Evolutionary conservation across 768 basidiomycete genomes (phyloP).

Genomic region (Amanita rubescens): DNA sequence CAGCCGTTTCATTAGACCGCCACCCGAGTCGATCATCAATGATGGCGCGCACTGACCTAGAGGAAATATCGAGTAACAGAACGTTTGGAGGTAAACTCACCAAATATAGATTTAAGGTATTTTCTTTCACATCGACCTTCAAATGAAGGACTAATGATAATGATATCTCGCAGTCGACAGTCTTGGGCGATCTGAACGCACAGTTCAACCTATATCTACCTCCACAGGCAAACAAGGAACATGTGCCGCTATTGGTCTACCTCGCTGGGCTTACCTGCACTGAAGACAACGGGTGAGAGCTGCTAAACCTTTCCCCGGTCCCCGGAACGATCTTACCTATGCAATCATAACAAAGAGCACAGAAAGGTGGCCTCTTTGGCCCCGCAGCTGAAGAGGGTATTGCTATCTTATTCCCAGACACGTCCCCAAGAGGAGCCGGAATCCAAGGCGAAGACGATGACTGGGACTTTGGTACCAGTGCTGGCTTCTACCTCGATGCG

Average conservation of each 20-base stretch:
- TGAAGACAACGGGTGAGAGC: conserved; percentile 82
- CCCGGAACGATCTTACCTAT: no score
- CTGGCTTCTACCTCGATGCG: conserved; percentile 95
- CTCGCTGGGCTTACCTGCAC: conserved; percentile 86
- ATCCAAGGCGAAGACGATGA: conserved; percentile 71
- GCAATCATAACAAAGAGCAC: conserved; percentile 50
- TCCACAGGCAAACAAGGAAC: conserved; percentile 37
- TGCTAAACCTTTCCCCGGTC: neutral
- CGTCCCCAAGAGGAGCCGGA: conserved; percentile 88
- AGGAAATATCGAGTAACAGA: conserved; percentile 70
- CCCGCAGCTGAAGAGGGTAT: conserved; percentile 81
- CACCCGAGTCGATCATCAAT: neutral
- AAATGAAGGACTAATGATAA: neutral
- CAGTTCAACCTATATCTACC: conserved; percentile 91
- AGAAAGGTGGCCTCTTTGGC: conserved; percentile 90
- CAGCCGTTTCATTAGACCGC: no score
- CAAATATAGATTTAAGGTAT: conserved; percentile 82
- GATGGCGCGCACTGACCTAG: conserved; percentile 32
- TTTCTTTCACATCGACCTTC: neutral
- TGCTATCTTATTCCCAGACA: conserved; percentile 92
- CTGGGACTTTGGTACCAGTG: conserved; percentile 94
- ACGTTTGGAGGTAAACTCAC: conserved; percentile 72
- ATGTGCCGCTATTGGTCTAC: conserved; percentile 70
- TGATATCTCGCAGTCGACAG: conserved; percentile 59
- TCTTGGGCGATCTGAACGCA: conserved; percentile 60